phyloP scores from a whole-genome alignment of 495 filamentous ascomycete genomes.

The Penicillium antarcticum region DNA sequence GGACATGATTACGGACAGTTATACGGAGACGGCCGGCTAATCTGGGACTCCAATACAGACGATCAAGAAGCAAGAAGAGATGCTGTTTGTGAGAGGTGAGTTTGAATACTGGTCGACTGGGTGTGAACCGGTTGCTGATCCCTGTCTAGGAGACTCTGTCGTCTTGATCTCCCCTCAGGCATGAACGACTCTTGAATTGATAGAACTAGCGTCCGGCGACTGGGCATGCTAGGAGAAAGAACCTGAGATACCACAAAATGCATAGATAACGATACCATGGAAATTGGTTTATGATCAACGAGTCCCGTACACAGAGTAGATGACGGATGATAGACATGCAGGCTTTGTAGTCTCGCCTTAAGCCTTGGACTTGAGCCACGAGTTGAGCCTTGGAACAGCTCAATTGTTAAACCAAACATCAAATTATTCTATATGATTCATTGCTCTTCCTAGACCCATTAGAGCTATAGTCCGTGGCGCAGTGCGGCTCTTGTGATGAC shows the following conservation, averaged over 20 bases:
- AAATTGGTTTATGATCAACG: constrained; percentile 20
- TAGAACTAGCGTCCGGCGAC: constrained; percentile 23
- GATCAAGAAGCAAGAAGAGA: constrained; percentile 93
- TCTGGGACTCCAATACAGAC: constrained; percentile 54
- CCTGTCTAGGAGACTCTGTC: constrained; percentile 77
- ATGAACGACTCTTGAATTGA: constrained; percentile 24
- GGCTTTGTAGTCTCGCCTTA: neutral
- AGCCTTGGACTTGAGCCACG: neutral
- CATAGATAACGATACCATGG: constrained; percentile 32
- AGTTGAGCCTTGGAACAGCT: too few relatives aligned
- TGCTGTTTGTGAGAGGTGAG: constrained; percentile 97
- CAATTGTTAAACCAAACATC: neutral
- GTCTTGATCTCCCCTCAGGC: constrained; percentile 88
- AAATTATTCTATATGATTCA: constrained; percentile 18
- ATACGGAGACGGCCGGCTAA: constrained; percentile 8
- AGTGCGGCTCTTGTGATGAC: constrained; percentile 18
- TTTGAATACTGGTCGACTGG: constrained; percentile 3
- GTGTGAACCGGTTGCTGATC: constrained; percentile 6
- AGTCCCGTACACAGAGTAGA: constrained; percentile 2
- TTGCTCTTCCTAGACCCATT: constrained; percentile 4
- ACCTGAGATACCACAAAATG: constrained; percentile 22
- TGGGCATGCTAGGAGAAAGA: constrained; percentile 6
- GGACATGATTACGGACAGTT: constrained; percentile 23
- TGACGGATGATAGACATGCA: neutral
- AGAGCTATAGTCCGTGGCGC: neutral